Evolutionary conservation across 768 basidiomycete species (phyloP).

Genomic region (Xerocomus spinulosus): DNA sequence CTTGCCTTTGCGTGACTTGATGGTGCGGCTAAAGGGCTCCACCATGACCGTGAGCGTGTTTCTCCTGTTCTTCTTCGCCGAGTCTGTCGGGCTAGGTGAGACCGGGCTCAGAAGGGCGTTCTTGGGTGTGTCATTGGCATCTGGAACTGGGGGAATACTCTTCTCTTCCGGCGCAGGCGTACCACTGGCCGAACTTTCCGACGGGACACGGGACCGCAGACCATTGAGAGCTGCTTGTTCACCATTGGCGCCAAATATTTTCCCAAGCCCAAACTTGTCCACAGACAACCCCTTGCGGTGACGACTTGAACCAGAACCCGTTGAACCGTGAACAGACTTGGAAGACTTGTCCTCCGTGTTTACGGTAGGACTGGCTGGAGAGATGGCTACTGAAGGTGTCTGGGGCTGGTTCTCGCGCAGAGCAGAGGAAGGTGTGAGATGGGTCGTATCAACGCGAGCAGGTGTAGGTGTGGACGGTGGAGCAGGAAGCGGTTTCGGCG

Average conservation of each 20-base stretch:
- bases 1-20: slow-evolving; percentile 35
- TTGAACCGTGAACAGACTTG: slow-evolving; percentile 30
- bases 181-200: slow-evolving; percentile 34
- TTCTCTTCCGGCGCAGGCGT: slow-evolving; percentile 19
- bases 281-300: slow-evolving; percentile 68
- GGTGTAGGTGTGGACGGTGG: slow-evolving; percentile 18
- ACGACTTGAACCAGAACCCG: slow-evolving; percentile 43
- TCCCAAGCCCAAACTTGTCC: slow-evolving; percentile 75
- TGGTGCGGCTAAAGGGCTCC: slow-evolving; percentile 59
- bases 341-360: slow-evolving; percentile 26
- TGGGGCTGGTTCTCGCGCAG: slow-evolving; percentile 27
- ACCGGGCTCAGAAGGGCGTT: slow-evolving; percentile 36
- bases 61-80: slow-evolving; percentile 58
- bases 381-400: slow-evolving; percentile 33
- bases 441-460: slow-evolving; percentile 20
- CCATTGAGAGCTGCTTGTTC: slow-evolving; percentile 33
- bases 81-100: slow-evolving; percentile 23
- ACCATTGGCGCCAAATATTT: slow-evolving; percentile 54
- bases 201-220: slow-evolving; percentile 39
- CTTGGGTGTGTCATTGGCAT: slow-evolving; percentile 20
- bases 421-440: slow-evolving; percentile 21
- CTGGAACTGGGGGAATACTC: slow-evolving; percentile 7
- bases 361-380: slow-evolving; percentile 39
- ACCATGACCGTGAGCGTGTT: slow-evolving; percentile 89
- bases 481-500: slow-evolving; percentile 31